Percentiles rank a stretch among this genome's conserved stretches.
Evolutionary conservation across 2,329 filamentous ascomycete species (phyloP).

Genomic region (Diaporthe helianthi): DNA sequence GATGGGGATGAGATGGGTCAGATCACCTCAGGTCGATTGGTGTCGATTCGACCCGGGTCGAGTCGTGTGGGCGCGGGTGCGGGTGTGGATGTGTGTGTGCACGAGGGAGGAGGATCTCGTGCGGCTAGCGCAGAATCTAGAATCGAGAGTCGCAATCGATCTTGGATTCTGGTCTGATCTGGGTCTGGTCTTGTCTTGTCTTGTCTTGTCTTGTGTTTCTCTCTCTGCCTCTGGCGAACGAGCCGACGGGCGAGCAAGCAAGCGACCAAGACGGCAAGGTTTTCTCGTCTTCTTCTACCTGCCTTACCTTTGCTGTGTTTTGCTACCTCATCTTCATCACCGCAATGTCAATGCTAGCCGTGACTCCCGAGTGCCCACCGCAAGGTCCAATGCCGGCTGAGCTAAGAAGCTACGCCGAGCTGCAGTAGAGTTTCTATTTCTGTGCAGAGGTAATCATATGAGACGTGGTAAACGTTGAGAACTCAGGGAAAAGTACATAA

Average conservation of each 20-base stretch:
- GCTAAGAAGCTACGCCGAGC: slow-evolving; percentile 6
- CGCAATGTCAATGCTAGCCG: neutral
- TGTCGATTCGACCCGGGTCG: slow-evolving; percentile 14
- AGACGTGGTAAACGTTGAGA: neutral
- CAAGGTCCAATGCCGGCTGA: neutral
- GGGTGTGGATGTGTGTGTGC: neutral
- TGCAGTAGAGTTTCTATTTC: slow-evolving; percentile 8
- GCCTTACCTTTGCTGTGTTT: neutral
- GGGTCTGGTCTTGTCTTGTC: neutral
- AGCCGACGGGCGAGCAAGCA: neutral
- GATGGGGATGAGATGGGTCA: slow-evolving; percentile 3
- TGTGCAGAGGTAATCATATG: slow-evolving; percentile 11
- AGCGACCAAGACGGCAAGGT: neutral
- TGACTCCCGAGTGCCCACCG: neutral
- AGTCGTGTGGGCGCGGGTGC: slow-evolving; percentile 5
- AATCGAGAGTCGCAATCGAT: slow-evolving; percentile 24
- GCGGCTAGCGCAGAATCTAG: slow-evolving; percentile 19
- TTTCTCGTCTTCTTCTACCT: neutral
- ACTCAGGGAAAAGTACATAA: neutral
- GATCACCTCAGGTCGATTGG: slow-evolving; percentile 11
- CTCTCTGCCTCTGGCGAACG: neutral
- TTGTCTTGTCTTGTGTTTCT: too few species aligned
- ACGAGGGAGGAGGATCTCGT: slow-evolving; percentile 15
- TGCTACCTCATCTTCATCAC: neutral
- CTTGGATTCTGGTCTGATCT: neutral